Evolutionary conservation across 1,139 yeast species (phyloP), one percentile per base, ranked within the genome.

Genomic region (Pneumocystis wakefieldiae): DNA sequence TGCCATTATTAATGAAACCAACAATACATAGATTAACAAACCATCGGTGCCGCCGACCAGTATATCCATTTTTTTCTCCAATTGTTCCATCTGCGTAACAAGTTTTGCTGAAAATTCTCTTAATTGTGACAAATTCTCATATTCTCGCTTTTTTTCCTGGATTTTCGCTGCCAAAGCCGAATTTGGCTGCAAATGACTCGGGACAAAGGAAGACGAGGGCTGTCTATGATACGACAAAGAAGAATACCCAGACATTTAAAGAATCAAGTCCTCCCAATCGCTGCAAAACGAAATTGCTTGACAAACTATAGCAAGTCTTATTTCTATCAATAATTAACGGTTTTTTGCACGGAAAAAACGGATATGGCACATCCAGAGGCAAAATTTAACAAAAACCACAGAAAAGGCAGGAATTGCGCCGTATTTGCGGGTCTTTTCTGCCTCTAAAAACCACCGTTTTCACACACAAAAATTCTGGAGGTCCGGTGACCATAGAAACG

Each of bases 1-100:
- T 66, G 66, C 29, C 57, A 62, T 14, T 62, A 64, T 39, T 55
- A 59, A 36, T 65, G 66, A 57, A 63, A 39, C 59, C 36, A 24
- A 62, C 59, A 59, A 62, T 62, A 19, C 63, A 57, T 17, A 53
- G 63, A 36, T 69, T 10, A 19, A 19, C n/a, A 48, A 59, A 71
- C 73, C 69, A 64, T 79, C 83, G 1, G 89, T 79, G 0, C 87
- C 88, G 55, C 78, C 80, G 19, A 80, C 80, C 74, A 85, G 75
- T 15, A 76, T 76, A 17, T 76, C 78, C 59, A 85, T 70, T 68
- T 80, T 78, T n/a, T 71, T 73, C 32, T 80, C 81, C 37, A 84
- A 75, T 29, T 73, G 74, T 60, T 80, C 82, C 61, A 84, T 74
- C 66, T 82, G 81, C 2, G 69, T 67, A 1, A 82, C 80, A 59